Base-by-base conservation (phyloP, 108 stramenopile species). In the Cyclotella baltica region DNA sequence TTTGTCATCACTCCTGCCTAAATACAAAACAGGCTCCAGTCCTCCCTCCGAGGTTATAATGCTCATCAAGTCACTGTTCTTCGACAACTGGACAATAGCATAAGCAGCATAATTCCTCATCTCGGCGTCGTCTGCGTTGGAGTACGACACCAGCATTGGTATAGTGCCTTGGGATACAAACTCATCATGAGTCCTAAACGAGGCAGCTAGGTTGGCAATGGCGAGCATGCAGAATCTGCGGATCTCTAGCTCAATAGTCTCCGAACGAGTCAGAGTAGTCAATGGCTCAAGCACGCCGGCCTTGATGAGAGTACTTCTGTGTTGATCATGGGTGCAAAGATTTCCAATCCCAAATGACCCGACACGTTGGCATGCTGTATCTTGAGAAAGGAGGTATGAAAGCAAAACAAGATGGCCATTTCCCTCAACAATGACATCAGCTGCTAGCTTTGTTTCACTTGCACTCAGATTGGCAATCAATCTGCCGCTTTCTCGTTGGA, bases 301-400 rank as follows among this genome's bases (percentile, higher is more conserved):
- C 25, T 84, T 79, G 73, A 92, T 85, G 46, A 96, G 79, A 3
- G 76, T 73, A 22, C 78, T 86, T 46, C 91, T 81, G 38, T 87
- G 89, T 34, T 64, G 65, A 11, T 80, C 66, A 56, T 85, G 75
- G 23, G 95, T 91, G 69, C 90, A 90, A 11, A 96, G 73, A 79
- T 96, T 96, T 0, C 89, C 89, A 52, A 96, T 88, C 5, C 95
- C 93, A 57, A 93, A 73, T 5, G 93, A 83, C 13, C 93, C 95
- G 13, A 90, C 89, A 18, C 88, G 69, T 78, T 93, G 92, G 35
- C 85, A 90, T 1, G 85, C 78, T 28, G 85, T 78, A 73, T 96
- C 95, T 31, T 90, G 90, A n/a, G 88, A 89, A 18, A 89, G 69
- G 19, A 96, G 83, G 75, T 87, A 94, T 8, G 92, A 93, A 64